Evolutionary conservation across 225 moss, liverwort and hornwort genomes (phyloP).

Genomic region (Bryum argenteum): DNA sequence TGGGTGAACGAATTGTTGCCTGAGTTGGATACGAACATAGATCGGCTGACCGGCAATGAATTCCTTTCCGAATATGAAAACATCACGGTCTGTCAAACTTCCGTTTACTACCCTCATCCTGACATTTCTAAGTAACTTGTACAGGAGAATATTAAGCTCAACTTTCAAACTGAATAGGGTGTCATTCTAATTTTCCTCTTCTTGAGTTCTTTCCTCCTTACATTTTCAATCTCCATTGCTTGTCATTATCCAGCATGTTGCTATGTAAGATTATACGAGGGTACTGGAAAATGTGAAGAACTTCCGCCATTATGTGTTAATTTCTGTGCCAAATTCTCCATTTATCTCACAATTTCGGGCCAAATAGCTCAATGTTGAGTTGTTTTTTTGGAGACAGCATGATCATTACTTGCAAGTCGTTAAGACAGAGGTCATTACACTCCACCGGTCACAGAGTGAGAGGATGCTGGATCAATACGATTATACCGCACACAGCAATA

Average conservation of each 20-base stretch:
- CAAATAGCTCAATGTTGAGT: conserved; percentile 25
- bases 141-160: background rate
- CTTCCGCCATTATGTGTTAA: background rate
- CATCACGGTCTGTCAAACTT: conserved; percentile 56
- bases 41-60: conserved; percentile 65
- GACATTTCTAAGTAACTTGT: background rate
- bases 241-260: background rate
- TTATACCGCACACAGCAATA: conserved; percentile 79
- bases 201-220: background rate
- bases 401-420: conserved; percentile 91
- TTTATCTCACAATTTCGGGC: conserved; percentile 6
- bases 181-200: background rate
- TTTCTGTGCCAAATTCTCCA: conserved; percentile 5
- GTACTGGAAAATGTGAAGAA: background rate
- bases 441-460: conserved; percentile 52
- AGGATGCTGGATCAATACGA: conserved; percentile 72
- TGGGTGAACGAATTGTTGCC: conserved; percentile 71
- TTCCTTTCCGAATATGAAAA: conserved; percentile 71
- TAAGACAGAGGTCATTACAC: conserved; percentile 76
- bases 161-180: background rate
- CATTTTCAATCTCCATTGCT: background rate
- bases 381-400: conserved; percentile 42
- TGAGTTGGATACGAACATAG: conserved; percentile 56
- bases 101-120: background rate
- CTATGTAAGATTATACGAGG: background rate